phyloP scores from a whole-genome alignment of 225 moss, liverwort and hornwort species.

The Lunularia cruciata region DNA sequence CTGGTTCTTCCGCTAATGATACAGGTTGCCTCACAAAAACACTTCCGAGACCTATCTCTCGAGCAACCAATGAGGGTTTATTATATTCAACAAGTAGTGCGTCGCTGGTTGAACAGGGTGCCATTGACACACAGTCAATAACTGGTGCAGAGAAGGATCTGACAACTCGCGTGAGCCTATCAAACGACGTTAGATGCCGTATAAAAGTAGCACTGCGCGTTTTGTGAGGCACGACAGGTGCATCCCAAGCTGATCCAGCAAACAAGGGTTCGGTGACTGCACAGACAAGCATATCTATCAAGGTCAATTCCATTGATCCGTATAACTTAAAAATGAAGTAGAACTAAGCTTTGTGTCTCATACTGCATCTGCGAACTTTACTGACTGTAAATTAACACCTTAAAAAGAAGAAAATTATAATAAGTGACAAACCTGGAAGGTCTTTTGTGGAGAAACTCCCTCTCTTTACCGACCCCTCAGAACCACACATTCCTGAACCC shows the following conservation, averaged over 20 bases:
- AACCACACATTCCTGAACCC: conserved; percentile 38
- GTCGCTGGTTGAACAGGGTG: conserved; percentile 55
- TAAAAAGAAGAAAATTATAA: no score
- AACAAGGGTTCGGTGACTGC: conserved; percentile 55
- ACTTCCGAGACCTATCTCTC: conserved; percentile 80
- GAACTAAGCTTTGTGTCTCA: no score
- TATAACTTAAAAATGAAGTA: neutral
- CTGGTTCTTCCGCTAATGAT: conserved; percentile 42
- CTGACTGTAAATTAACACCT: neutral
- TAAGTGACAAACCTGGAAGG: conserved; percentile 35
- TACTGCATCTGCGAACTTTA: no score
- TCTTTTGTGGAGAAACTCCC: conserved; percentile 27
- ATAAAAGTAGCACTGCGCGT: conserved; percentile 60
- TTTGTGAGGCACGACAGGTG: conserved; percentile 56
- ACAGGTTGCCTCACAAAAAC: conserved; percentile 60
- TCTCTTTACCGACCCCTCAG: conserved; percentile 37
- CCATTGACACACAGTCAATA: conserved; percentile 41
- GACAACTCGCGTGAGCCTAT: conserved; percentile 70
- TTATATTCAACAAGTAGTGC: conserved; percentile 63
- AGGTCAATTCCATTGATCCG: neutral
- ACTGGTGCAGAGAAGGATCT: conserved; percentile 55
- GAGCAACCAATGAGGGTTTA: conserved; percentile 66
- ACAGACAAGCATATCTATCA: conserved; percentile 35
- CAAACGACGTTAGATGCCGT: conserved; percentile 55
- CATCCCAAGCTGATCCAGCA: conserved; percentile 56